Conservation (phyloP, 108 stramenopile genomes). For the Cyclotella kingstonii region DNA sequence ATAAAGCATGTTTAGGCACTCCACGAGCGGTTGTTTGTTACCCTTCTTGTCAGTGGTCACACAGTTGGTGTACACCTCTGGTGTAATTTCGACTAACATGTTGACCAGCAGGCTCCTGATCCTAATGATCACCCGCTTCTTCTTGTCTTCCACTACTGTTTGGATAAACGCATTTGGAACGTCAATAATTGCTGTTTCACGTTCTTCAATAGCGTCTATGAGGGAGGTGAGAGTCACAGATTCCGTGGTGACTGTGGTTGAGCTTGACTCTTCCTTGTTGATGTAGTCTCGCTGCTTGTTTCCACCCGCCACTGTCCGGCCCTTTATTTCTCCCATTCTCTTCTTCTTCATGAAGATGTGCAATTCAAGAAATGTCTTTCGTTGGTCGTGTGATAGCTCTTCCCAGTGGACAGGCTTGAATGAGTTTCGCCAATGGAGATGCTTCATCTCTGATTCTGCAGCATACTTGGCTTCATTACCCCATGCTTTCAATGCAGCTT, state of each 20-base stretch:
- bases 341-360: constrained; percentile 1
- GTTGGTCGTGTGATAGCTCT: not conserved
- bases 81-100: constrained; percentile 23
- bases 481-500: not conserved
- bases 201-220: constrained; percentile 5
- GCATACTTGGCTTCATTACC: not conserved
- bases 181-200: constrained; percentile 2
- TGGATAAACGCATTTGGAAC: constrained; percentile 16
- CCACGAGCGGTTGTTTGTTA: not conserved
- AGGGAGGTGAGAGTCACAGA: constrained; percentile 8
- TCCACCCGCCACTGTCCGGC: constrained; percentile 1
- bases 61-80: constrained; percentile 22
- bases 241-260: not conserved
- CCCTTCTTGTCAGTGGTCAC: constrained; percentile 8
- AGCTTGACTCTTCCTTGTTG: not conserved
- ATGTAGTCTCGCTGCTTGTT: constrained; percentile 1
- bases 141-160: not conserved
- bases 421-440: constrained; percentile 1
- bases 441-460: not conserved
- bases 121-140: not conserved
- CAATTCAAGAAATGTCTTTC: not conserved
- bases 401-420: not conserved
- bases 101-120: constrained; percentile 27
- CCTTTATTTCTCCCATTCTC: not conserved
- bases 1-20: constrained; percentile 5